Base-by-base conservation (phyloP, 129 eudicot genomes). In the Artemisia annua region DNA sequence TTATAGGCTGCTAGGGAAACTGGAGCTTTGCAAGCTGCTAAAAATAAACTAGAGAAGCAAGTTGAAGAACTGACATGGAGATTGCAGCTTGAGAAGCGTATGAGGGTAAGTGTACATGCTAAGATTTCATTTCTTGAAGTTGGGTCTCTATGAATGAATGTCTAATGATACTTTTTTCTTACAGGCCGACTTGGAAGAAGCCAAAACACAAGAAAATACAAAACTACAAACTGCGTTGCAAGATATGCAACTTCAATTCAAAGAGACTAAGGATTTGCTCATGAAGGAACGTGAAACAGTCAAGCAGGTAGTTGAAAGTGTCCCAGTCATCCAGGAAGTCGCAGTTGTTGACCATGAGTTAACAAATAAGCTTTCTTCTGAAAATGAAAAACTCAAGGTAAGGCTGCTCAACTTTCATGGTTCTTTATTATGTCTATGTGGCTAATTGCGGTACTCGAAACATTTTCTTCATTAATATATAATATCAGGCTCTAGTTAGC, bases 1-100 rank as follows among this genome's bases (percentile, higher is more conserved):
- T 53, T 39, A 15, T 71, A 95, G 99, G 99, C 97, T 83, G 99
- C 99, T 69, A 88, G 83, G 79, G 97, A 95, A 86, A 95, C 99
- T 50, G 99, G 99, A 72, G 99, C 99, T 63, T 91, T 95, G 57
- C 99, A 95, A 84, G 99, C 97, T 79, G 99, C 99, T 32, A 95
- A 95, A 83, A 95, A 88, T 81, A 95, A 95, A 80, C 83, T 95
- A 51, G 99, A 95, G 89, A 95, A 95, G 90, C 97, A 95, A 80
- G 99, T 95, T 64, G 99, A 95, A 76, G 99, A 95, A 69, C 82
- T 95, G 65, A 90, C 99, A 46, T 95, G 96, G 99, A 80, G 99
- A 64, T 78, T 95, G 68, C 97, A 95, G 82, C 91, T 95, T 81
- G 99, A 95, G 90, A 95, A 95, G 76, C 99, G 99, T 32, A 91